Conservation (phyloP, 2,329 filamentous ascomycete species). For the Cordyceps cateniannulata region DNA sequence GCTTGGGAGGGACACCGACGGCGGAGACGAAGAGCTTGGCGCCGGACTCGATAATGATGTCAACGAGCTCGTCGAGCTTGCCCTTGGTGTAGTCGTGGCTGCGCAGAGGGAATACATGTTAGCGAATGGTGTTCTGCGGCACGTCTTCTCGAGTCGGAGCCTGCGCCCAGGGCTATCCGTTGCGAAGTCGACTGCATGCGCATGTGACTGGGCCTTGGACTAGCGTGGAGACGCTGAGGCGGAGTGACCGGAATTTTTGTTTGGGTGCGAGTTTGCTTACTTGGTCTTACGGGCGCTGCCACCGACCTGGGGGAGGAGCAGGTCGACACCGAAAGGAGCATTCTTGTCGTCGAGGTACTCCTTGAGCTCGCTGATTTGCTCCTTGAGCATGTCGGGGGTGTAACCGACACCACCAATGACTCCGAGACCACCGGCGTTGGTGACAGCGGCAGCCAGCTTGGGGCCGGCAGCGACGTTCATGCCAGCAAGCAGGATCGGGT, state of each 20-base stretch:
- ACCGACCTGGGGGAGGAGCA: constrained; percentile 89
- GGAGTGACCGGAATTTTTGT: not conserved
- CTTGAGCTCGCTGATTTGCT: constrained; percentile 95
- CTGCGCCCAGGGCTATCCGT: not conserved
- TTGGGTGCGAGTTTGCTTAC: constrained; percentile 30
- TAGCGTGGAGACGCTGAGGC: not conserved
- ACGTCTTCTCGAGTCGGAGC: not conserved
- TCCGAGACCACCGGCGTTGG: constrained; percentile 92
- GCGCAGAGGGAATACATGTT: constrained; percentile 12
- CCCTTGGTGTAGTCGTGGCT: constrained; percentile 99
- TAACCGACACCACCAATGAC: constrained; percentile 95
- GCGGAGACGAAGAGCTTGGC: constrained; percentile 94
- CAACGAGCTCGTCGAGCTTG: constrained; percentile 84
- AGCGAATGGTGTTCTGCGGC: not conserved
- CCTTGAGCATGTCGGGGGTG: constrained; percentile 92
- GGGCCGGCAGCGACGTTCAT: constrained; percentile 99
- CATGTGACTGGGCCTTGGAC: constrained; percentile 1
- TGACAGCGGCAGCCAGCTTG: constrained; percentile 91
- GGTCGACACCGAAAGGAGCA: constrained; percentile 89
- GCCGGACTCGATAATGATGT: constrained; percentile 87
- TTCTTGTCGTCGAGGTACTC: constrained; percentile 81
- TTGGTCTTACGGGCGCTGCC: constrained; percentile 94
- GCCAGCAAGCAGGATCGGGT: constrained; percentile 89
- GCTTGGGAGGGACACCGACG: constrained; percentile 85
- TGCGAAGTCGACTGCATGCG: not conserved